Evolutionary conservation across 2,329 filamentous ascomycete species (phyloP), one percentile per base, ranked within the genome.

Genomic region (Esteya vermicola): DNA sequence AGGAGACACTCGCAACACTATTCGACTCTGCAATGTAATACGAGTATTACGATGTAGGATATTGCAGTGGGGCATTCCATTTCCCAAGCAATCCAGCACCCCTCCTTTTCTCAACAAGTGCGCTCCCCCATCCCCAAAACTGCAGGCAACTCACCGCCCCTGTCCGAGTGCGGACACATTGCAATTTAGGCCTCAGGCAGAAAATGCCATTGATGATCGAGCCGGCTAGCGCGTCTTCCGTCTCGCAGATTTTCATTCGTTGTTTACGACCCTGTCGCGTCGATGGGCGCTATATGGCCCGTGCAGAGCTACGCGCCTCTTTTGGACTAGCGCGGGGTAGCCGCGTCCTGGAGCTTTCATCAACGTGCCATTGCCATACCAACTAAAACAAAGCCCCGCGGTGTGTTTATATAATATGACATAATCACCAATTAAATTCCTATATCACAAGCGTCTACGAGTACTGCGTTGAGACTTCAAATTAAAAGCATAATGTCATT

Each of bases 221-320:
- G n/a, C 27, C 32, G 36, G 39, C 35, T 47, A 47, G 45, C 45
- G 43, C 32, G 37, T 42, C 33, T 32, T 40, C 14, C 20, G 26
- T 30, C 35, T n/a, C n/a, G n/a, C 36, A 22, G 25, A 14, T 37
- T 14, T 31, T 31, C 28, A 16, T 33, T n/a, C n/a, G 36, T 40
- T 39, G 40, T 46, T 36, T 41, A 38, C 43, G 4, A 35, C 23
- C 16, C 28, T 21, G 41, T 43, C 41, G 41, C 41, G 41, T 43
- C 41, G 18, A 33, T 40, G 38, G 21, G 33, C 33, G 33, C 31
- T 14, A 3, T 14, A 13, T 33, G 43, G 45, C 28, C 40, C 34
- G 43, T 48, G 47, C 43, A n/a, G 8, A 45, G 40, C 45, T 48
- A 9, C 36, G 20, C 39, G 39, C 44, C 38, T 33, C 16, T 32